phyloP scores from a whole-genome alignment of 1,139 yeast genomes.

The Blastobotrys aristatus region DNA sequence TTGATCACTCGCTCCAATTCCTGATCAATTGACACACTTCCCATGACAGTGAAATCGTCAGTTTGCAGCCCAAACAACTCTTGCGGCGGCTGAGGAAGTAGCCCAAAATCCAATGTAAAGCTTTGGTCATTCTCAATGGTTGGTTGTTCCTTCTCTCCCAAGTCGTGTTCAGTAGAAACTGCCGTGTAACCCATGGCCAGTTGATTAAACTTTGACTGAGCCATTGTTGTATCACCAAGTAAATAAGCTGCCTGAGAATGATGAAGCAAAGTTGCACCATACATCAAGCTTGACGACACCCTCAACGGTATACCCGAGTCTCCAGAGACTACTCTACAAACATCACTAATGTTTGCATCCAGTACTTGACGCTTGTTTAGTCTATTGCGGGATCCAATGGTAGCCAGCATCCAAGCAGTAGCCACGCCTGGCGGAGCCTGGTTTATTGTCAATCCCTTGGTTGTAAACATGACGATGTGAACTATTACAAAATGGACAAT shows the following conservation, averaged over 20 bases:
- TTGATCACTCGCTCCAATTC: background rate
- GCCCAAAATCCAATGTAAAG: constrained; percentile 14
- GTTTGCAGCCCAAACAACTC: background rate
- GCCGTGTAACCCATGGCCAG: background rate
- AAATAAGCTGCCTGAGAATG: constrained; percentile 7
- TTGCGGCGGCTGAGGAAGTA: constrained; percentile 14
- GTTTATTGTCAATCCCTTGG: background rate
- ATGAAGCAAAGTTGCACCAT: constrained; percentile 12
- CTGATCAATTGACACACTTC: background rate
- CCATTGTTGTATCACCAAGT: background rate
- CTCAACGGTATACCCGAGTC: constrained; percentile 8
- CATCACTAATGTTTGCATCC: constrained; percentile 2
- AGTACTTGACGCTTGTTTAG: constrained; percentile 11
- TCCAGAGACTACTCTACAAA: constrained; percentile 6
- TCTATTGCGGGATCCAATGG: constrained; percentile 15
- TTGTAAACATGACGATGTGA: background rate
- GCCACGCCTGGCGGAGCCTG: constrained; percentile 9
- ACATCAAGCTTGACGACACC: constrained; percentile 13
- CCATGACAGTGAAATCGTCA: background rate
- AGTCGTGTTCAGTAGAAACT: background rate
- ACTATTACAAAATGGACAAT: too few relatives aligned
- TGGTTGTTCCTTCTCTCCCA: background rate
- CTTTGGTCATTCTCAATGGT: constrained; percentile 8
- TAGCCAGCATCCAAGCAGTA: constrained; percentile 22
- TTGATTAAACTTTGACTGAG: background rate